Percentiles rank a stretch among this genome's conserved stretches.
Conservation (phyloP, 106 monocot species). For the Dioscorea alata region DNA sequence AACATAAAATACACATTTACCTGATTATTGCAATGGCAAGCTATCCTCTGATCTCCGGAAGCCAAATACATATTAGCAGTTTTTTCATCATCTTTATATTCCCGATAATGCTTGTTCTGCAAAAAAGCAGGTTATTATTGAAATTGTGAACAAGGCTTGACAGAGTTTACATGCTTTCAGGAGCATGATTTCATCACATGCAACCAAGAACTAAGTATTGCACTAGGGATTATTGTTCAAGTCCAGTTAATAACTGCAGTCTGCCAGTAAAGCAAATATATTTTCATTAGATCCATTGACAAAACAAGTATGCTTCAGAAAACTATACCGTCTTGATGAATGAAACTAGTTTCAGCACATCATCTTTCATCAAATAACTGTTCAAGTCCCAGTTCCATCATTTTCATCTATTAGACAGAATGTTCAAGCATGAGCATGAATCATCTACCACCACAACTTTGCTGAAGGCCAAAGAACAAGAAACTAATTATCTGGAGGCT, state of each 20-base stretch:
- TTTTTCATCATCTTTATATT: slow-evolving; percentile 8
- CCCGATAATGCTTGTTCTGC: slow-evolving; percentile 32
- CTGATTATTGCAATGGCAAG: not conserved
- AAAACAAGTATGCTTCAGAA: not conserved
- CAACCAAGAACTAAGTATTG: not conserved
- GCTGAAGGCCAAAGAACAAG: too few species aligned
- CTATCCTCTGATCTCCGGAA: not conserved
- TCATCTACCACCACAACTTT: too few species aligned
- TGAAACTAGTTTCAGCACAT: too few species aligned
- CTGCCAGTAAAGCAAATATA: not conserved
- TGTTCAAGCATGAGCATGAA: too few species aligned
- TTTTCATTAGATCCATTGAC: not conserved
- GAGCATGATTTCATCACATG: not conserved
- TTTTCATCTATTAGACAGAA: too few species aligned
- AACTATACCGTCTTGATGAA: not conserved
- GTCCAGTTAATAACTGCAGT: not conserved
- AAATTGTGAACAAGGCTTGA: not conserved
- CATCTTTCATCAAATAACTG: too few species aligned
- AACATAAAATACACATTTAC: not conserved
- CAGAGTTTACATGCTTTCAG: not conserved
- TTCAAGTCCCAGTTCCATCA: too few species aligned
- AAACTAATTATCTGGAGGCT: too few species aligned
- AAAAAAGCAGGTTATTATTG: not conserved
- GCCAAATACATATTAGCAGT: not conserved
- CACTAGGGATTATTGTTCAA: not conserved